Conservation (phyloP, 371 early-diverging fungal species). For the Zopfochytrium polystomum region DNA sequence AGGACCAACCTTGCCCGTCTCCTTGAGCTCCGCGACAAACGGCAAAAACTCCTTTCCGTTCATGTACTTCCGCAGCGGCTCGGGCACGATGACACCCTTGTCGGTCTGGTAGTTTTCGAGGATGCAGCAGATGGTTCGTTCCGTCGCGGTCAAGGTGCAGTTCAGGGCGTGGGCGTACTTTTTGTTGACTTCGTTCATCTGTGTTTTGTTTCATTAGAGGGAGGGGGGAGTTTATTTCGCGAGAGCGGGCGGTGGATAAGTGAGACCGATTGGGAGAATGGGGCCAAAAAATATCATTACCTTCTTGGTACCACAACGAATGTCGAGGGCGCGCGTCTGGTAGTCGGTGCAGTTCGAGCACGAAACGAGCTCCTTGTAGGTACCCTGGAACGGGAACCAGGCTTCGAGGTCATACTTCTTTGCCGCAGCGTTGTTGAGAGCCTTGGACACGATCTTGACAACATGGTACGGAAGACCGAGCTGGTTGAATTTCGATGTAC, state of each 20-base stretch:
- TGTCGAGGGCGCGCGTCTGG: constrained; percentile 81
- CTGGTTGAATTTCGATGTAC: constrained; percentile 30
- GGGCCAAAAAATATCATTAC: constrained; percentile 21
- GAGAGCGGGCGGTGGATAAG: background rate
- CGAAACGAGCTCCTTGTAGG: constrained; percentile 98
- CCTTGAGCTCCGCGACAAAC: constrained; percentile 38
- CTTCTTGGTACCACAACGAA: constrained; percentile 97
- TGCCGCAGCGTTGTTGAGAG: constrained; percentile 99
- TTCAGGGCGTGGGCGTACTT: constrained; percentile 99
- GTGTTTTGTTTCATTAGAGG: constrained; percentile 4
- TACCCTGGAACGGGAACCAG: constrained; percentile 98
- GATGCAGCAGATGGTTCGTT: constrained; percentile 96
- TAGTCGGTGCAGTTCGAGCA: constrained; percentile 99
- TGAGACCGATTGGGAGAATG: constrained; percentile 1
- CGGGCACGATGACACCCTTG: constrained; percentile 85
- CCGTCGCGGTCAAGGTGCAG: constrained; percentile 97
- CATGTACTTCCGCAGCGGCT: constrained; percentile 88
- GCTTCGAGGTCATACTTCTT: constrained; percentile 99
- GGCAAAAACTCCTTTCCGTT: constrained; percentile 90
- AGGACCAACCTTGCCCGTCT: constrained; percentile 2
- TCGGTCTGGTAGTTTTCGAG: constrained; percentile 98
- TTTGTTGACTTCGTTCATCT: constrained; percentile 92
- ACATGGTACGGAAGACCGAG: constrained; percentile 94
- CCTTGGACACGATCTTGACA: constrained; percentile 96
- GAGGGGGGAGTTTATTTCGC: constrained; percentile 12